These are phyloP conservation scores for Lyophyllum decastes DNA, from an alignment of 768 basidiomycete genomes.

Conservation along the genomic window DNA sequence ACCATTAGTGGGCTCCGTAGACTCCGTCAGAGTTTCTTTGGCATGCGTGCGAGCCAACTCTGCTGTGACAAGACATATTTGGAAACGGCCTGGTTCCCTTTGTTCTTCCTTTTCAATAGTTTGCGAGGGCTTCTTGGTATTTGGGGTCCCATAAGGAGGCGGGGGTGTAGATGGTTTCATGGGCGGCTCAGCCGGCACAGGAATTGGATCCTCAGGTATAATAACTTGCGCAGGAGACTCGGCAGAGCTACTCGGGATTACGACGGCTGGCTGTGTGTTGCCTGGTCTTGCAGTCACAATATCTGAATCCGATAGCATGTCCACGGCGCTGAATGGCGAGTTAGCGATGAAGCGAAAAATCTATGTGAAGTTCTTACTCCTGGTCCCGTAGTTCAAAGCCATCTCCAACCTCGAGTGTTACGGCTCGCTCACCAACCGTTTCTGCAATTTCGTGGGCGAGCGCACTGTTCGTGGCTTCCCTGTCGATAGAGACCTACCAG, in stretches of 20 bases:
- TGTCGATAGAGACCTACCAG: background rate
- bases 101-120: background rate
- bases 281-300: constrained; percentile 14
- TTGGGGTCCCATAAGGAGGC: background rate
- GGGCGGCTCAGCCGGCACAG: background rate
- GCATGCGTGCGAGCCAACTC: constrained; percentile 20
- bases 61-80: constrained; percentile 21
- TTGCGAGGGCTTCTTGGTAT: background rate
- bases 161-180: background rate
- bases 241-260: background rate
- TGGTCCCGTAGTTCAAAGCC: constrained; percentile 23
- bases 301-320: constrained; percentile 15
- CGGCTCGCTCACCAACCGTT: constrained; percentile 14
- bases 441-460: constrained; percentile 21
- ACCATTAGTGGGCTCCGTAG: constrained; percentile 17
- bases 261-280: background rate
- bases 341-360: background rate
- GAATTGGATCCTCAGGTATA: background rate
- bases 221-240: background rate
- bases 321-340: background rate
- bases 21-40: constrained; percentile 11
- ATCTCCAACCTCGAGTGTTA: constrained; percentile 21
- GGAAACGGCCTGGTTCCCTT: constrained; percentile 12
- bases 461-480: background rate
- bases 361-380: constrained; percentile 18